A percentile compares a stretch with the other conserved stretches of the same genome.
Evolutionary conservation across 1,139 yeast species (phyloP).

Genomic region (Pichia sp.): DNA sequence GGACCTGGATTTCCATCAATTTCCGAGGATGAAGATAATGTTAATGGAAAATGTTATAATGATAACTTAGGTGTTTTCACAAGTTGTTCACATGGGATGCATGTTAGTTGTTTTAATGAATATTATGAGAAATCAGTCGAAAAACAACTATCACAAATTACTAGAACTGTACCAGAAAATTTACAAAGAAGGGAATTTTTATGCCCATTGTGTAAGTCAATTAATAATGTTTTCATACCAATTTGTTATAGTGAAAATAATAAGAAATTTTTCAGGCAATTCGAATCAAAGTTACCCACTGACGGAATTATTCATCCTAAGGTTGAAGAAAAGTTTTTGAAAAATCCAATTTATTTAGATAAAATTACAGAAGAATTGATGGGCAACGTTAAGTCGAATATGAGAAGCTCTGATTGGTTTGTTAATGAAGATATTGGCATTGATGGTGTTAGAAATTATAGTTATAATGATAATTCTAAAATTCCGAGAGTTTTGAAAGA

Average conservation of each 20-base stretch:
- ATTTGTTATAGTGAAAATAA: constrained; percentile 43
- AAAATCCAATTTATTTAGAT: constrained; percentile 10
- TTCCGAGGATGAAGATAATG: constrained; percentile 17
- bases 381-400: constrained; percentile 16
- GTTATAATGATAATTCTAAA: constrained; percentile 15
- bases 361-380: constrained; percentile 19
- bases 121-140: constrained; percentile 49
- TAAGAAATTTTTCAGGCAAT: constrained; percentile 16
- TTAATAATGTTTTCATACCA: constrained; percentile 81
- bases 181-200: constrained; percentile 64
- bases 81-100: constrained; percentile 95
- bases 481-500: constrained; percentile 23
- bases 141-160: constrained; percentile 59
- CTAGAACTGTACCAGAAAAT: constrained; percentile 77
- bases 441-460: constrained; percentile 9
- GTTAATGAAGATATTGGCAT: constrained; percentile 13
- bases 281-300: constrained; percentile 6
- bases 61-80: constrained; percentile 53
- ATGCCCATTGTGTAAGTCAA: constrained; percentile 87
- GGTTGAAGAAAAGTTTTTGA: constrained; percentile 9
- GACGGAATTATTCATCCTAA: constrained; percentile 14
- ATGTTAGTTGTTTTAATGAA: constrained; percentile 65
- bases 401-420: constrained; percentile 25
- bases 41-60: constrained; percentile 26
- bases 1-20: constrained; percentile 63